Percentiles rank a stretch among this genome's conserved stretches.
These are phyloP conservation scores for Metschnikowia matae DNA, from an alignment of 805 yeast species.

Conservation along the genomic window DNA sequence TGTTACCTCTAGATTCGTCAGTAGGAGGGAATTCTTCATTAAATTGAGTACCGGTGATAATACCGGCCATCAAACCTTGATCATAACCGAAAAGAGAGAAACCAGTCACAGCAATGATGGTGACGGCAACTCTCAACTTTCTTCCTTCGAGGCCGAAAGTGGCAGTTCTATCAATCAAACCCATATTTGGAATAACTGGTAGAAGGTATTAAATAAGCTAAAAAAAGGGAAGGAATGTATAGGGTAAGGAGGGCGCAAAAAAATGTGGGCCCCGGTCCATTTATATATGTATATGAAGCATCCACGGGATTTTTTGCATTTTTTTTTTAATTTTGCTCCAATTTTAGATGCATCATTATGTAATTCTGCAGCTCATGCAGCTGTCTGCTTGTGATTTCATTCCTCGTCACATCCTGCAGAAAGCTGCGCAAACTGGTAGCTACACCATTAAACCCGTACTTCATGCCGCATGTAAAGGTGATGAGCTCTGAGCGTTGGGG, in stretches of 20 bases:
- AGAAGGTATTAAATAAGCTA: not conserved
- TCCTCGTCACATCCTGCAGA: not conserved
- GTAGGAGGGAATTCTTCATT: constrained; percentile 42
- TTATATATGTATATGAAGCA: constrained; percentile 5
- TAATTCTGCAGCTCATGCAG: constrained; percentile 2
- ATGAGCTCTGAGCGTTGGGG: constrained; percentile 1
- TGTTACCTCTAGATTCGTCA: constrained; percentile 6
- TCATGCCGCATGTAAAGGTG: constrained; percentile 4
- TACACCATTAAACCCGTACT: not conserved
- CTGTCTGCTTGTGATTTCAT: not conserved
- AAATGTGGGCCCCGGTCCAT: not conserved
- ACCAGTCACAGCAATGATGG: constrained; percentile 27
- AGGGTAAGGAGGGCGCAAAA: not conserved
- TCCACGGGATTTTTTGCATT: not conserved
- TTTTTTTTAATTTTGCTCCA: not conserved
- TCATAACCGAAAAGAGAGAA: constrained; percentile 65
- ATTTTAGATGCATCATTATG: constrained; percentile 8
- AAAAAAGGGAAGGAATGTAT: not conserved
- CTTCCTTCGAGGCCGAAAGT: constrained; percentile 19
- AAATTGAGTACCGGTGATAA: constrained; percentile 47
- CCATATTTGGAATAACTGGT: constrained; percentile 6
- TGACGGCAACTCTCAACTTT: constrained; percentile 18
- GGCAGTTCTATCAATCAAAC: constrained; percentile 14
- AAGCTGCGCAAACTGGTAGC: not conserved
- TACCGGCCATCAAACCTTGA: constrained; percentile 72